These are phyloP conservation scores for Puccinia polysora DNA, from an alignment of 1,284 basidiomycete genomes.

Conservation along the genomic window DNA sequence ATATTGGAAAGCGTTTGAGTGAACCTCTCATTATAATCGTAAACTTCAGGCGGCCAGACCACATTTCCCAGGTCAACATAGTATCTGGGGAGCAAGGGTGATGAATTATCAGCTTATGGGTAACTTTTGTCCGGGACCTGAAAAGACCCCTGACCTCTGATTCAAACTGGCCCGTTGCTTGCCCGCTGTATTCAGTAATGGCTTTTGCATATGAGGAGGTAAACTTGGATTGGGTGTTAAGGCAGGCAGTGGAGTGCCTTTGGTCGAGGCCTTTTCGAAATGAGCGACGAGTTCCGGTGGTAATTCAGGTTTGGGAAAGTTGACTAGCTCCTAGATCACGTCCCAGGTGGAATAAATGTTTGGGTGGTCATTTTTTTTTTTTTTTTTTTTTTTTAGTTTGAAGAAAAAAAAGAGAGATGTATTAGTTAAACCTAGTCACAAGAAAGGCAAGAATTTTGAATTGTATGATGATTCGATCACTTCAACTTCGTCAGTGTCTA, in stretches of 20 bases:
- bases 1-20: slow-evolving; percentile 82
- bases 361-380: neutral
- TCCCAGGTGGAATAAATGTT: neutral
- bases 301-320: slow-evolving; percentile 70
- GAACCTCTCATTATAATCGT: slow-evolving; percentile 88
- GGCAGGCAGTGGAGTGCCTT: slow-evolving; percentile 59
- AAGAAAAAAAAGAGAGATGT: no score
- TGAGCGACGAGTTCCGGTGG: slow-evolving; percentile 66
- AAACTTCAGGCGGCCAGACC: slow-evolving; percentile 84
- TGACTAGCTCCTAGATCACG: slow-evolving; percentile 69
- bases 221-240: slow-evolving; percentile 68
- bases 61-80: slow-evolving; percentile 69
- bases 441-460: no score
- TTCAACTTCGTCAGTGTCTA: no score
- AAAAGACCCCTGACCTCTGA: slow-evolving; percentile 23
- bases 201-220: slow-evolving; percentile 51
- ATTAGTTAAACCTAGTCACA: no score
- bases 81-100: slow-evolving; percentile 62
- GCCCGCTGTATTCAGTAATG: slow-evolving; percentile 25
- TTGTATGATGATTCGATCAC: no score
- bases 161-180: slow-evolving; percentile 28
- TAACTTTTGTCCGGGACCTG: slow-evolving; percentile 42
- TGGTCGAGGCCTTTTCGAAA: slow-evolving; percentile 54
- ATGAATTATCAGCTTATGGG: slow-evolving; percentile 52
- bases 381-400: no score